Evolutionary conservation across 1,284 basidiomycete species (phyloP).

Genomic region (Ustanciosporium gigantosporum): DNA sequence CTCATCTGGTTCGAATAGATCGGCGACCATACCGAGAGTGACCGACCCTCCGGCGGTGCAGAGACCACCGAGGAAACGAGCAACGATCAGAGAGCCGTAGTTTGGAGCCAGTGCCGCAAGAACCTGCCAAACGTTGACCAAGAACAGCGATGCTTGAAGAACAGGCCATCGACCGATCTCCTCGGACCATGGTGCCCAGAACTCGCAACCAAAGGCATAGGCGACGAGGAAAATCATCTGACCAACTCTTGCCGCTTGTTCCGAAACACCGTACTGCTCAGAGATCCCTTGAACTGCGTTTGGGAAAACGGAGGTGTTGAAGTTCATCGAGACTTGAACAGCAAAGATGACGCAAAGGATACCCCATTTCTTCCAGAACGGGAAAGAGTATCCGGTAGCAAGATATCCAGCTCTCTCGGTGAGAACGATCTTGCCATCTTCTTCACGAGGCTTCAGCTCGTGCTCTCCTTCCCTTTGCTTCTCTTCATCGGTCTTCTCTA

Average conservation of each 20-base stretch:
- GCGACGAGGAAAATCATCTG: constrained; percentile 63
- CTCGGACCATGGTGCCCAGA: constrained; percentile 61
- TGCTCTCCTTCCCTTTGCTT: constrained; percentile 36
- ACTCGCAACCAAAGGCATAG: constrained; percentile 62
- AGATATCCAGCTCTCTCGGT: constrained; percentile 58
- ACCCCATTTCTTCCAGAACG: constrained; percentile 61
- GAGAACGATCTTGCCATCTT: constrained; percentile 59
- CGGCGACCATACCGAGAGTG: constrained; percentile 63
- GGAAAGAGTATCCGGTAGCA: constrained; percentile 49
- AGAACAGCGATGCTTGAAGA: constrained; percentile 53
- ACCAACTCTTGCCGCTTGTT: constrained; percentile 62
- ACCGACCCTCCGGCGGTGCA: constrained; percentile 62
- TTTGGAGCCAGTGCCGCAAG: constrained; percentile 57
- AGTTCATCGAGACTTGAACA: constrained; percentile 62
- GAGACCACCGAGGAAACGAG: constrained; percentile 60
- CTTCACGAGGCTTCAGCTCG: constrained; percentile 24
- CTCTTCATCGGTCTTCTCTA: constrained; percentile 34
- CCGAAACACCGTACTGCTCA: constrained; percentile 59
- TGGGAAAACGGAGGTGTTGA: constrained; percentile 61
- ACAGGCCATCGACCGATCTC: constrained; percentile 60
- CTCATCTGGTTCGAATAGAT: constrained; percentile 58
- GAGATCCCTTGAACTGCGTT: constrained; percentile 54
- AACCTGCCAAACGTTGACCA: constrained; percentile 61
- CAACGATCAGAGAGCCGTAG: constrained; percentile 56
- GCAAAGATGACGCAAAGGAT: constrained; percentile 62